Percentiles rank a stretch among this genome's conserved stretches.
Evolutionary conservation across 495 filamentous ascomycete species (phyloP).

Genomic region (Copromyces sp.): DNA sequence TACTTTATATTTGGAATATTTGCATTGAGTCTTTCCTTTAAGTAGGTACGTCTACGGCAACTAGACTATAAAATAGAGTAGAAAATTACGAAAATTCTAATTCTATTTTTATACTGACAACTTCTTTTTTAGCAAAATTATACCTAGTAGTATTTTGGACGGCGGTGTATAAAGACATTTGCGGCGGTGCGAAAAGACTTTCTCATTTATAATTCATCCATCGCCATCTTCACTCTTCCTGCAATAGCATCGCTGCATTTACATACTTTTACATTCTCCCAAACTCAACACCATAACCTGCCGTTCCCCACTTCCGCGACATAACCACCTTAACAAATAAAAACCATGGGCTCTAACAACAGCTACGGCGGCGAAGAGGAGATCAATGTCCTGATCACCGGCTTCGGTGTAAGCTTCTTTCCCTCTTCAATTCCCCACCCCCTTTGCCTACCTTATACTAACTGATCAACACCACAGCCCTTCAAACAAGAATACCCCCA

Average conservation of each 20-base stretch:
- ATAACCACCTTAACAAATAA: too few relatives aligned
- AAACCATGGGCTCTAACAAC: constrained; percentile 34
- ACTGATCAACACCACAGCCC: constrained; percentile 35
- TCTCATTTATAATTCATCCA: neutral
- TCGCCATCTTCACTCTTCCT: neutral
- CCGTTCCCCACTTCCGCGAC: neutral
- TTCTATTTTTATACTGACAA: too few relatives aligned
- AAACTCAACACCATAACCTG: neutral
- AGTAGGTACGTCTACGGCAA: too few relatives aligned
- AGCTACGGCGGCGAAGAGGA: constrained; percentile 29
- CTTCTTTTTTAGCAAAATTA: too few relatives aligned
- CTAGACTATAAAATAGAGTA: too few relatives aligned
- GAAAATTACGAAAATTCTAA: too few relatives aligned
- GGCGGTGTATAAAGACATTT: too few relatives aligned
- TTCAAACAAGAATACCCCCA: constrained; percentile 53
- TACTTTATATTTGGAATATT: too few relatives aligned
- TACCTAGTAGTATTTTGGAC: too few relatives aligned
- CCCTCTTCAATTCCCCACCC: neutral
- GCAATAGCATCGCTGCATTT: neutral
- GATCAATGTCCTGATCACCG: constrained; percentile 60
- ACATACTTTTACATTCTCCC: neutral
- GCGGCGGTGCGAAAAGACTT: too few relatives aligned
- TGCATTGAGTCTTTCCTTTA: too few relatives aligned
- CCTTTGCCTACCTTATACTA: constrained; percentile 2
- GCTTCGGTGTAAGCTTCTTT: constrained; percentile 53